Base-by-base conservation (phyloP, 2,329 filamentous ascomycete genomes). In the Cladorrhinum sp. region DNA sequence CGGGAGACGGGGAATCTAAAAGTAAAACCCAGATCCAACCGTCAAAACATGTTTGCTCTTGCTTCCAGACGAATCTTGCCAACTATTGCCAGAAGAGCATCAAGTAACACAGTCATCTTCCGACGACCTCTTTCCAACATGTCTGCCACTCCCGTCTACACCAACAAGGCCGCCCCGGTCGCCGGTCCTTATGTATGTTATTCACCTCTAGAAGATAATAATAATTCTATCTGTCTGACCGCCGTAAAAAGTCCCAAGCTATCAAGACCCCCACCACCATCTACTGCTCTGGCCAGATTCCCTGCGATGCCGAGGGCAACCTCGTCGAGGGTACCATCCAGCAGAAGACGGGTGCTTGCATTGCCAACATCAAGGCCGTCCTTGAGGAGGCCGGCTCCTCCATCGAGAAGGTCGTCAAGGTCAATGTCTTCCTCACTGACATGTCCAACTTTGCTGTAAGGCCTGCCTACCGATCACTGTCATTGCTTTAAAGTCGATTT, bases 351-450 rank as follows among this genome's bases (percentile, higher is more conserved):
- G 77, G 77, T 57, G 79, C 81, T 67, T 86, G 82, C 76, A 81
- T 91, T 75, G 80, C 89, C 76, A 96, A 96, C 77, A 84, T 97
- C 72, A 83, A 88, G 75, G 90, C 90, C 49, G 91, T 98, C 60
- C 86, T 98, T 56, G 84, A 86, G 63, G 91, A 88, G 69, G 92
- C 92, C 23, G 92, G 91, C 58, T 93, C 90, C 21, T 85, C 83
- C 57, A 83, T 98, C 62, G 77, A 85, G 65, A 90, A 87, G 76
- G 88, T 96, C 52, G 90, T 97, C 78, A 96, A 97, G 84, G 90
- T 92, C 69, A 91, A 87, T 73, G 89, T 96, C 73, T 98, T 97
- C 83, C 79, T 98, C 64, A 88, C 89, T 55, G 90, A 96, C 76
- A 98, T 98, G 94, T 85, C 82, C 65, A 83, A 95, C 77, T 98